Conservation (phyloP, 371 early-diverging fungal species). For the Mucor sp. region DNA sequence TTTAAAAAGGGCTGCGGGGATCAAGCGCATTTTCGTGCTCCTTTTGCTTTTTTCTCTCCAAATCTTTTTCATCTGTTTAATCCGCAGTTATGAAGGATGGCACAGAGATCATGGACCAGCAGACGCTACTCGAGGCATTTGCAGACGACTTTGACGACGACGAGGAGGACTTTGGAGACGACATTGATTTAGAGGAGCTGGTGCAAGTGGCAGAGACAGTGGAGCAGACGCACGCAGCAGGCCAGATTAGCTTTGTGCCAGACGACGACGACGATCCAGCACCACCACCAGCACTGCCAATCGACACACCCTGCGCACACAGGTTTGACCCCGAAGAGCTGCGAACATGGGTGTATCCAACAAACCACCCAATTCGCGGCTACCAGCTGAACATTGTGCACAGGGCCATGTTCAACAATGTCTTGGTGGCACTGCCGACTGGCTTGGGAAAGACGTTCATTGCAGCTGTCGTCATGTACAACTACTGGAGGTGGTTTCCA, state of each 20-base stretch:
- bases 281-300: constrained; percentile 18
- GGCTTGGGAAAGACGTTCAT: constrained; percentile 96
- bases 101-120: neutral
- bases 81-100: constrained; percentile 9
- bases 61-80: neutral
- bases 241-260: constrained; percentile 18
- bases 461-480: constrained; percentile 95
- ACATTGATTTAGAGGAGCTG: constrained; percentile 22
- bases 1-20: neutral
- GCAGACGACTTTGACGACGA: constrained; percentile 5
- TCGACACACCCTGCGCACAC: constrained; percentile 40
- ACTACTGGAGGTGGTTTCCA: constrained; percentile 95
- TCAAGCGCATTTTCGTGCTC: constrained; percentile 2
- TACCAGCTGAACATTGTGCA: constrained; percentile 91
- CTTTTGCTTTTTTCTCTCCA: neutral
- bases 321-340: constrained; percentile 54
- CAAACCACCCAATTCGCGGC: constrained; percentile 76
- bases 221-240: constrained; percentile 16
- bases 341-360: constrained; percentile 81
- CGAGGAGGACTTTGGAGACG: constrained; percentile 29
- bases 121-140: neutral
- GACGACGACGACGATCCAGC: constrained; percentile 19
- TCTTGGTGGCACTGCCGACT: constrained; percentile 87
- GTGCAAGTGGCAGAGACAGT: constrained; percentile 19
- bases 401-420: constrained; percentile 80